phyloP scores from a whole-genome alignment of 2,329 filamentous ascomycete species.

The Nothopassalora personata region DNA sequence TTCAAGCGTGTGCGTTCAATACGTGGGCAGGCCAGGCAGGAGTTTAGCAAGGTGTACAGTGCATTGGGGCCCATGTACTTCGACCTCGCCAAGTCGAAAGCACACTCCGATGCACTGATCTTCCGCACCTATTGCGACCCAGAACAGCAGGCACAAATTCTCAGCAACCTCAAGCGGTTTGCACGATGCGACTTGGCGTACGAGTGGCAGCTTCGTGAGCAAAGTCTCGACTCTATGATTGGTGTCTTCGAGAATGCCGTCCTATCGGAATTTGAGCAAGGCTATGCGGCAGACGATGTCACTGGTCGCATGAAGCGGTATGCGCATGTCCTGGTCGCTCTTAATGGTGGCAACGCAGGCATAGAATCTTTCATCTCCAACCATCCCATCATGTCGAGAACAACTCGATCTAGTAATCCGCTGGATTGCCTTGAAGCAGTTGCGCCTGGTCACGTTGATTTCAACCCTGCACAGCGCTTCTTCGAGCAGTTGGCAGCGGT shows the following conservation, averaged over 20 bases:
- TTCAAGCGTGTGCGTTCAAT: constrained; percentile 70
- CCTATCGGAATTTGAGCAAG: constrained; percentile 85
- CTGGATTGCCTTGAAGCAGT: constrained; percentile 74
- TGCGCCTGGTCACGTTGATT: constrained; percentile 60
- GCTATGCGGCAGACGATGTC: constrained; percentile 81
- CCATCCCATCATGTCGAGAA: constrained; percentile 74
- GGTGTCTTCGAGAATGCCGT: constrained; percentile 86
- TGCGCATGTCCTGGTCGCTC: constrained; percentile 72
- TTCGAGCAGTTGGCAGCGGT: constrained; percentile 69
- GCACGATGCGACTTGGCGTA: constrained; percentile 72
- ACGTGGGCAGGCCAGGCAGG: constrained; percentile 76
- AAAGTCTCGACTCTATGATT: constrained; percentile 68
- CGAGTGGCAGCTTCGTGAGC: constrained; percentile 65
- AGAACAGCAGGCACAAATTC: constrained; percentile 83
- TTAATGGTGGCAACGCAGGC: constrained; percentile 75
- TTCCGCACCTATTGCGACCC: constrained; percentile 86
- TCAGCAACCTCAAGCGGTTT: constrained; percentile 75
- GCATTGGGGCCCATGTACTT: constrained; percentile 83
- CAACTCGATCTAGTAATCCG: constrained; percentile 64
- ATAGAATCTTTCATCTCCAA: constrained; percentile 81
- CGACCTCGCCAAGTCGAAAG: constrained; percentile 67
- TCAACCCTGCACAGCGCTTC: constrained; percentile 76
- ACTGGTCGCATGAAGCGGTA: constrained; percentile 86
- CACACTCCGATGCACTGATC: constrained; percentile 71
- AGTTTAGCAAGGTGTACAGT: constrained; percentile 88